These are phyloP conservation scores for Galerina marginata DNA, from an alignment of 768 basidiomycete genomes.

Conservation along the genomic window DNA sequence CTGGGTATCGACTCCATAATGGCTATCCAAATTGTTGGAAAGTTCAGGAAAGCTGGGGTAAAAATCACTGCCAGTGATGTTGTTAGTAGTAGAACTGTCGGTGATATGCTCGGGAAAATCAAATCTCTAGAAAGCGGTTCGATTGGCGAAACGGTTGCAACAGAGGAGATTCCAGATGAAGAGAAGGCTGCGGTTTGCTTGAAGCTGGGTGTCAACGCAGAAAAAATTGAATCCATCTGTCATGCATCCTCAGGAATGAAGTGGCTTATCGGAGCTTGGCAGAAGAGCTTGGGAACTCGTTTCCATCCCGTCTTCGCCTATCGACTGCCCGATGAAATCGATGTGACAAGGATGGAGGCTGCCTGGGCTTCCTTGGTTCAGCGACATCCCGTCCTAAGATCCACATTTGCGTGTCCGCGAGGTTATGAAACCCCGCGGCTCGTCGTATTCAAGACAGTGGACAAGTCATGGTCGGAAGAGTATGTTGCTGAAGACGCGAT, in stretches of 20 bases:
- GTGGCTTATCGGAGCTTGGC: conserved; percentile 49
- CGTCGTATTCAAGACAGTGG: conserved; percentile 28
- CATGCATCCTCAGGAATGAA: conserved; percentile 38
- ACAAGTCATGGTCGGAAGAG: conserved; percentile 30
- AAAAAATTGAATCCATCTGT: conserved; percentile 30
- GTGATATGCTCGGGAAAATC: conserved; percentile 31
- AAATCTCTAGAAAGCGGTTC: not conserved
- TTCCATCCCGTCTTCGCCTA: conserved; percentile 52
- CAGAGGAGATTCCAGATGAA: not conserved
- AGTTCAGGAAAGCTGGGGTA: conserved; percentile 43
- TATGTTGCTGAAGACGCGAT: conserved; percentile 16
- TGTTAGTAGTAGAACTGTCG: conserved; percentile 44
- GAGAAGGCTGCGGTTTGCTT: conserved; percentile 26
- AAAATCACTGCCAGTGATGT: conserved; percentile 42
- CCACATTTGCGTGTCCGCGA: conserved; percentile 43
- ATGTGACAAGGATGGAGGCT: conserved; percentile 29
- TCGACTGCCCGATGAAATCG: conserved; percentile 34
- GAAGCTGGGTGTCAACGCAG: conserved; percentile 21
- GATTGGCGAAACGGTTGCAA: too few species aligned
- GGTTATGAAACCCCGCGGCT: conserved; percentile 31
- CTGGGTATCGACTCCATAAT: conserved; percentile 57
- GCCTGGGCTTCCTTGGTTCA: conserved; percentile 44
- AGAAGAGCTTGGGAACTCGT: conserved; percentile 41
- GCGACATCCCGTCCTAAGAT: conserved; percentile 46
- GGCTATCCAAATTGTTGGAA: conserved; percentile 49